Evolutionary conservation across 2,329 filamentous ascomycete genomes (phyloP), one percentile per base, ranked within the genome.

Genomic region (Pseudocercospora ulei): DNA sequence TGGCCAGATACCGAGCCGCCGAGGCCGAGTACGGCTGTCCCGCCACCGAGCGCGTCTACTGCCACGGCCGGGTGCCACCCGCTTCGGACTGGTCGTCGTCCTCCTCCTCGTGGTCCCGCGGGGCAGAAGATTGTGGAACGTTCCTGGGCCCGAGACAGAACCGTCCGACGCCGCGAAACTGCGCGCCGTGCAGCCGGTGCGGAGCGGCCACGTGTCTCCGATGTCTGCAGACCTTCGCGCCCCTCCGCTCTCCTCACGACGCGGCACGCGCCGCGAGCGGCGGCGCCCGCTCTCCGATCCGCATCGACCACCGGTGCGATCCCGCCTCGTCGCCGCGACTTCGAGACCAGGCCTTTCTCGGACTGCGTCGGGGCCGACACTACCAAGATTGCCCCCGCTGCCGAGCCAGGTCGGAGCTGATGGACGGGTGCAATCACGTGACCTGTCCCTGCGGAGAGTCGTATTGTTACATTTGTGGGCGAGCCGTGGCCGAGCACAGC

Each of bases 301-400:
- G 18, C 3, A 8, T 33, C 11, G 30, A 33, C 5, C 47, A 49
- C 24, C 18, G 38, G 3, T 49, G 44, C 29, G 38, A 47, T 20
- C 27, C 27, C 7, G 17, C 19, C n/a, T 18, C 20, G 3, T 38
- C 35, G 14, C 23, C 24, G 19, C 12, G 28, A 9, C 26, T 30
- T 4, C 25, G 29, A 12, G 40, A 49, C 12, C 18, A 14, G 13
- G 48, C 43, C 1, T 49, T 50, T 13, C 28, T 24, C 7, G 46
- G 44, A 8, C 34, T 49, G 5, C 16, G 8, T 8, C 44, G 42
- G 23, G 49, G 49, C 1, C 43, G 38, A 20, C 30, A 49, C 13
- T 51, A 48, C 14, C 49, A 51, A 17, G 35, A 35, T 17, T 51
- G 49, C 17, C 49, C 48, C 4, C 29, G 35, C 13, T 50, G 48